These are phyloP conservation scores for Thalassiosira sp. DNA, from an alignment of 352 stramenopile genomes.

Conservation along the genomic window DNA sequence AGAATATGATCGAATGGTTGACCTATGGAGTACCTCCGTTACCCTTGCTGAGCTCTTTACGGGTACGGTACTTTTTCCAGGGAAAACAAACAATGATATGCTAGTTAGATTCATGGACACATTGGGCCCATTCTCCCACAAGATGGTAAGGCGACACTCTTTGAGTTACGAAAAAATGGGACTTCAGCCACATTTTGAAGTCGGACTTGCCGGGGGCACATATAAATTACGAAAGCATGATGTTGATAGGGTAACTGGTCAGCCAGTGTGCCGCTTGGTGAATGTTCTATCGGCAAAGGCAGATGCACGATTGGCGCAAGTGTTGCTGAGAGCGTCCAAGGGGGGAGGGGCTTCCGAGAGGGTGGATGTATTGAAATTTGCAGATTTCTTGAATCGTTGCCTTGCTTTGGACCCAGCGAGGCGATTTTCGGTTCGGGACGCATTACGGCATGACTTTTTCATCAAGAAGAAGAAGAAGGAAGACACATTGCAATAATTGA, in stretches of 20 bases:
- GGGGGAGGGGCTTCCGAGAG: slow-evolving; percentile 41
- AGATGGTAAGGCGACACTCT: slow-evolving; percentile 81
- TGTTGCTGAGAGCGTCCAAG: slow-evolving; percentile 49
- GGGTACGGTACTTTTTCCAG: slow-evolving; percentile 95
- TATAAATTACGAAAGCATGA: slow-evolving; percentile 71
- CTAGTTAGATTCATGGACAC: slow-evolving; percentile 91
- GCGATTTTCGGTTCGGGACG: slow-evolving; percentile 56
- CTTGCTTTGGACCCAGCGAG: slow-evolving; percentile 70
- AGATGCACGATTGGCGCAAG: slow-evolving; percentile 49
- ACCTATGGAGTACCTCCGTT: slow-evolving; percentile 97
- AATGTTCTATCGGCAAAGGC: slow-evolving; percentile 50
- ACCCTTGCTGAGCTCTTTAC: slow-evolving; percentile 98
- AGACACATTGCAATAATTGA: too few relatives aligned
- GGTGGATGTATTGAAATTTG: slow-evolving; percentile 64
- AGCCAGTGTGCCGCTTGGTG: slow-evolving; percentile 50
- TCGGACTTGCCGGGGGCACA: slow-evolving; percentile 44
- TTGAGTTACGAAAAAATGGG: slow-evolving; percentile 64
- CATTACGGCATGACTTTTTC: slow-evolving; percentile 76
- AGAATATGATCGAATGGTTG: slow-evolving; percentile 93
- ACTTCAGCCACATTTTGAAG: slow-evolving; percentile 64
- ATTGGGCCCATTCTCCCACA: slow-evolving; percentile 87
- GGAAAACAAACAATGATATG: slow-evolving; percentile 96
- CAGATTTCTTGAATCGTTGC: slow-evolving; percentile 71
- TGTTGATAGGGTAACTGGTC: slow-evolving; percentile 66
- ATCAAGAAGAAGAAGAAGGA: slow-evolving; percentile 55